Evolutionary conservation across 2,329 filamentous ascomycete genomes (phyloP), one percentile per base, ranked within the genome.

Genomic region (Calonectria leucothoes): DNA sequence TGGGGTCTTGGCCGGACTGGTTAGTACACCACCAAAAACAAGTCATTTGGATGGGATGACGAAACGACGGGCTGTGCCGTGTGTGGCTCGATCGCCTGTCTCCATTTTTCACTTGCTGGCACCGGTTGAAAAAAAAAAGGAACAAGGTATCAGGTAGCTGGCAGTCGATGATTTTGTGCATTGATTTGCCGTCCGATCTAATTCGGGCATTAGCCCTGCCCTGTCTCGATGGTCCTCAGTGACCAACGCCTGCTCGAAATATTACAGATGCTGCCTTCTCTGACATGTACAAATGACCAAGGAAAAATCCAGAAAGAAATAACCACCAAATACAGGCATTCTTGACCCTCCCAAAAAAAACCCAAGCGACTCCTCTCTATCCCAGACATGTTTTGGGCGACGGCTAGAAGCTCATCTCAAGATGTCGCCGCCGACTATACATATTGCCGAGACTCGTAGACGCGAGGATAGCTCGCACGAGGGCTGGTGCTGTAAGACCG

Each of bases 391-490:
- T 31, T n/a, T 51, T 35, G 14, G 37, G 29, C 37, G 27, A 42
- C 23, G 7, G 39, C 49, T 20, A 12, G 29, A 23, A 39, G 55
- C 55, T 10, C 35, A 27, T 17, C 33, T 39, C 1, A 25, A 27
- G 15, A 49, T 37, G 29, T n/a, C 25, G 59, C 51, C 48, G 51
- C 39, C 37, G 6, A 25, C 57, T 67, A 73, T 17, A 49, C 72
- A 37, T 80, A 80, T 61, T 71, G 71, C 20, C 78, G 69, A 25
- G 70, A 80, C 77, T 86, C 84, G 70, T 87, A 87, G 33, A 88
- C 82, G 33, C 88, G 83, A 70, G 77, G 81, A 68, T 82, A 81
- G 82, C 86, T 88, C 61, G 85, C 82, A 37, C 86, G 83, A 48
- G 87, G 87, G 75, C 85, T 86, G 74, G 78, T 82, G 71, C 77